Base-by-base conservation (phyloP, 1,284 basidiomycete genomes). In the Ganoderma multipileum region DNA sequence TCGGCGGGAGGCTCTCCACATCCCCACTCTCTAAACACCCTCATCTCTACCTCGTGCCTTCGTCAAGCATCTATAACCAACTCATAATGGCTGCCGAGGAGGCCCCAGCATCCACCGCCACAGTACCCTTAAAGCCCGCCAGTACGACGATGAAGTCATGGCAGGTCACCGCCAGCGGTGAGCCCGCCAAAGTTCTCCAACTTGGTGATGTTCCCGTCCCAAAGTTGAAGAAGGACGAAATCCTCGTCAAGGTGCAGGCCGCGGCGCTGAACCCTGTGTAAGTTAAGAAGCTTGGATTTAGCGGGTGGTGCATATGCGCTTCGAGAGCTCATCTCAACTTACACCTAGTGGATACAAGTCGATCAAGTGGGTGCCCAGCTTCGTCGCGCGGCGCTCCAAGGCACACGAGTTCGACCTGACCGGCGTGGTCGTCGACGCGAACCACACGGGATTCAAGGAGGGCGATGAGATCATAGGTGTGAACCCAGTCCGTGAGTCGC, bases 261-360 rank as follows among this genome's bases (percentile, higher is more conserved):
- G 90, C 84, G 0, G 89, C 89, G 1, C 80, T 93, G 52, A 94
- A 94, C 75, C 91, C 91, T 0, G 82, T 89, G 86, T 91, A 59
- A 79, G n/a, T n/a, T n/a, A n/a, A n/a, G n/a, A n/a, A n/a, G 73
- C 85, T 79, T 30, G 23, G 14, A 18, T 20, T 33, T 3, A 1
- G 26, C 42, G 42, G 36, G n/a, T 7, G 69, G 11, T 14, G 55
- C 8, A 63, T 64, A 47, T 41, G 60, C 18, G 38, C 18, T 36
- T 23, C 6, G 52, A 7, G 7, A 52, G 33, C 47, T 63, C 33
- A 63, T 26, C 26, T 26, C n/a, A 9, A 26, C 5, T 33, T 26
- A 2, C 44, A 14, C 38, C n/a, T 60, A 88, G 86, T 52, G 87
- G 86, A 0, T 87, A 86, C 75, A 91, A 91, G 76, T 4, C 88